Conservation (phyloP, 2,329 filamentous ascomycete species). For the Ophiostoma fasciatum region DNA sequence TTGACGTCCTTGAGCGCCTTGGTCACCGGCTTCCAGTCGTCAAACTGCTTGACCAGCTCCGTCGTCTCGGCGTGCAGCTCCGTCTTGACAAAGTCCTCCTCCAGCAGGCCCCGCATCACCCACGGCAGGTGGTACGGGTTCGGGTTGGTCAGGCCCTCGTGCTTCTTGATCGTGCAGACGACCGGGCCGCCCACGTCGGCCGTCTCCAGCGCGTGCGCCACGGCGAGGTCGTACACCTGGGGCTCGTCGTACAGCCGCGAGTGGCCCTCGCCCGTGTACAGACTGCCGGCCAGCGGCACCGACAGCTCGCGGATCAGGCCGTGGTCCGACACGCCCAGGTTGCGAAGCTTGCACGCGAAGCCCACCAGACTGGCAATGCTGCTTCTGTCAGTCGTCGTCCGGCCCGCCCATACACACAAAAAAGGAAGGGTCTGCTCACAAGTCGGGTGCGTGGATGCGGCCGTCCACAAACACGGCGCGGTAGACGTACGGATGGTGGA, state of each 20-base stretch:
- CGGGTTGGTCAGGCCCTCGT: constrained; percentile 34
- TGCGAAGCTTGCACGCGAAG: constrained; percentile 85
- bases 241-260: constrained; percentile 85
- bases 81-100: constrained; percentile 79
- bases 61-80: constrained; percentile 64
- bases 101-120: constrained; percentile 84
- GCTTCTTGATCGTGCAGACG: constrained; percentile 35
- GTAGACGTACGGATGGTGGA: constrained; percentile 84
- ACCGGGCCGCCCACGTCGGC: constrained; percentile 33
- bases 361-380: constrained; percentile 79
- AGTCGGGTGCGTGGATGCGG: constrained; percentile 80
- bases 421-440: constrained; percentile 31
- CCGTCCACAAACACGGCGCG: constrained; percentile 94
- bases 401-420: not conserved
- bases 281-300: constrained; percentile 70
- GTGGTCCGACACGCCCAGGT: constrained; percentile 84
- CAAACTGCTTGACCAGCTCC: constrained; percentile 72
- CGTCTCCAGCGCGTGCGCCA: constrained; percentile 61
- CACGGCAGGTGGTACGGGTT: constrained; percentile 91
- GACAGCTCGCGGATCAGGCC: constrained; percentile 85
- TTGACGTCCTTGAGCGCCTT: constrained; percentile 94
- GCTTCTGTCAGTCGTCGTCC: not conserved
- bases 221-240: constrained; percentile 66
- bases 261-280: constrained; percentile 88
- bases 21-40: constrained; percentile 79